Percentiles rank a stretch among this genome's conserved stretches.
phyloP scores from a whole-genome alignment of 768 basidiomycete species.

The Tricholoma matsutake region DNA sequence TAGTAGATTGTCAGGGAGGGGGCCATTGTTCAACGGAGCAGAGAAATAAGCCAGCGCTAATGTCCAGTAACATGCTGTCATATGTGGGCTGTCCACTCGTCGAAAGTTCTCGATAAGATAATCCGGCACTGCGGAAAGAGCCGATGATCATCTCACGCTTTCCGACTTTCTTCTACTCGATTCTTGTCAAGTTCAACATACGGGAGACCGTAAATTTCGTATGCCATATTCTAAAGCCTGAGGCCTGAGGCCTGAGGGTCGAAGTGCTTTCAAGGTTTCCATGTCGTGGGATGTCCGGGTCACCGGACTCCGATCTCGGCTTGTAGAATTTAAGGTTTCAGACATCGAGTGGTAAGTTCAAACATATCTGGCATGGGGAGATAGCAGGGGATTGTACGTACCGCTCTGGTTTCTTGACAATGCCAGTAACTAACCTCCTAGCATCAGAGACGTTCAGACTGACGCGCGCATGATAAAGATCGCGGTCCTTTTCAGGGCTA shows the following conservation, averaged over 20 bases:
- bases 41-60: no score
- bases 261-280: no score
- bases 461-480: not conserved
- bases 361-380: not conserved
- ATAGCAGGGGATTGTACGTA: not conserved
- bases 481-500: not conserved
- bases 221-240: no score
- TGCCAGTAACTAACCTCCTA: not conserved
- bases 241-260: no score
- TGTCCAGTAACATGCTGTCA: not conserved
- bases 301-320: no score
- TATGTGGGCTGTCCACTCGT: no score
- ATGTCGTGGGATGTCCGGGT: no score
- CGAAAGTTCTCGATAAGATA: not conserved
- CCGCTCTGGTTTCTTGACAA: not conserved
- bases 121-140: no score
- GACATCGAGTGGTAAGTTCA: not conserved
- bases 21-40: constrained; percentile 2
- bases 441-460: not conserved
- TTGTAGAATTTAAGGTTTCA: not conserved
- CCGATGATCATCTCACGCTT: no score
- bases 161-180: no score
- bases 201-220: no score
- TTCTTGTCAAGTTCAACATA: no score
- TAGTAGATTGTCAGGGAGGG: constrained; percentile 33